A percentile compares a stretch with the other conserved stretches of the same genome.
Evolutionary conservation across 331 rosid genomes (phyloP).

Genomic region (Spiraea crenata): DNA sequence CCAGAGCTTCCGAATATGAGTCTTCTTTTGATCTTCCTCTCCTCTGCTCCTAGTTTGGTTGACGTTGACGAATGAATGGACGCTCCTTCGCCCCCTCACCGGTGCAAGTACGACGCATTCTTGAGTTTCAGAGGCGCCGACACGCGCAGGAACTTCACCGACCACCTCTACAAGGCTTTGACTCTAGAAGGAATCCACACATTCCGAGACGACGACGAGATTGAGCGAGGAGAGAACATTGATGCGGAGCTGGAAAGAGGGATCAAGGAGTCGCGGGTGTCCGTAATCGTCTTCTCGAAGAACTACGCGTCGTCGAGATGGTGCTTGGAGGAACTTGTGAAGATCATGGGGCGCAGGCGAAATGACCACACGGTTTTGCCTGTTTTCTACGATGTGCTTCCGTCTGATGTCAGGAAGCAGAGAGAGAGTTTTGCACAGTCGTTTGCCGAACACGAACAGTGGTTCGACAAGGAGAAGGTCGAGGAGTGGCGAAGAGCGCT

Average conservation of each 20-base stretch:
- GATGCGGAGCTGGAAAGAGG: not conserved
- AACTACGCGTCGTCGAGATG: slow-evolving; percentile 13
- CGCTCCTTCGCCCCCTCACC: not conserved
- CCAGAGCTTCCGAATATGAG: too few species aligned
- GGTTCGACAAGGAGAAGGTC: not conserved
- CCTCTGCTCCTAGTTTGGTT: too few species aligned
- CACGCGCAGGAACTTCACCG: not conserved
- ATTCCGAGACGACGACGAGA: slow-evolving; percentile 11
- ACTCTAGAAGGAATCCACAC: not conserved
- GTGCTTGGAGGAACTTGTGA: slow-evolving; percentile 10
- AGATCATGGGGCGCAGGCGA: slow-evolving; percentile 1
- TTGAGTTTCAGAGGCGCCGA: slow-evolving; percentile 5
- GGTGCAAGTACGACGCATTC: not conserved
- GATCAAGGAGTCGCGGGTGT: not conserved
- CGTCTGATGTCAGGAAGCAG: slow-evolving; percentile 4
- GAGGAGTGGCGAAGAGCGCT: slow-evolving; percentile 6
- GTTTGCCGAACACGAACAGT: not conserved
- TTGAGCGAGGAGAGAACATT: slow-evolving; percentile 2
- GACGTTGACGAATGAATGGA: not conserved
- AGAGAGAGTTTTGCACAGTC: slow-evolving; percentile 1
- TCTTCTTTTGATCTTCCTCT: too few species aligned
- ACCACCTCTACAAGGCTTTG: slow-evolving; percentile 7
- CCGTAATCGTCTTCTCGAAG: slow-evolving; percentile 9
- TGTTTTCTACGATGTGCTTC: slow-evolving; percentile 8
- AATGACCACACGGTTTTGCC: not conserved